Percentiles rank a stretch among this genome's conserved stretches.
phyloP scores from a whole-genome alignment of 495 filamentous ascomycete genomes.

The Penicillium pancosmium region DNA sequence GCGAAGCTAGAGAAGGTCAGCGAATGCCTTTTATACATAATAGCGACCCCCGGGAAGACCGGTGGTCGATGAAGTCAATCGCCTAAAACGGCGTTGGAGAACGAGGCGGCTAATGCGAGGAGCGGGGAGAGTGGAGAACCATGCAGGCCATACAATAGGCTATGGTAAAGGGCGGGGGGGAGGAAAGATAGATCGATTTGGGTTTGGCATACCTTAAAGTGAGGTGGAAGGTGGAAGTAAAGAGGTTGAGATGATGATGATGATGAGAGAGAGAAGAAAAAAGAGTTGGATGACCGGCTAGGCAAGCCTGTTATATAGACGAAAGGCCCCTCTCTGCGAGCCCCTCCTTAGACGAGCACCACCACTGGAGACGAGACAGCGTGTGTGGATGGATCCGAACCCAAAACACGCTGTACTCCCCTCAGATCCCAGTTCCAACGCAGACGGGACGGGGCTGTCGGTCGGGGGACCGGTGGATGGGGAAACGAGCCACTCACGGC shows the following conservation, averaged over 20 bases:
- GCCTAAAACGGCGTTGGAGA: slow-evolving; percentile 27
- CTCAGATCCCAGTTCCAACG: slow-evolving; percentile 10
- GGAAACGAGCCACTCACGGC: slow-evolving; percentile 19
- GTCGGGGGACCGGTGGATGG: slow-evolving; percentile 9
- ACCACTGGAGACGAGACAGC: background rate
- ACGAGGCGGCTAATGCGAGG: slow-evolving; percentile 9
- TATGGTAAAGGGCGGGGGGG: background rate
- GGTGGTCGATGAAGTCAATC: slow-evolving; percentile 23
- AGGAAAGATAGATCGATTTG: slow-evolving; percentile 3
- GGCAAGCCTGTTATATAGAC: slow-evolving; percentile 12
- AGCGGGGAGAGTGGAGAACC: slow-evolving; percentile 22
- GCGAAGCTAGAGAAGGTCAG: slow-evolving; percentile 22
- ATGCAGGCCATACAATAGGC: slow-evolving; percentile 11
- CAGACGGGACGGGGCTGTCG: background rate
- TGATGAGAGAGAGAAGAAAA: slow-evolving; percentile 8
- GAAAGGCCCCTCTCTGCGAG: slow-evolving; percentile 8
- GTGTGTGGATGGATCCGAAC: slow-evolving; percentile 19
- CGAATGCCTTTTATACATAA: slow-evolving; percentile 13
- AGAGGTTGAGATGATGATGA: slow-evolving; percentile 8
- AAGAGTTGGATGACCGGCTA: slow-evolving; percentile 4
- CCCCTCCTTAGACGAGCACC: background rate
- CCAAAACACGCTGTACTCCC: slow-evolving; percentile 20
- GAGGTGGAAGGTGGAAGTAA: slow-evolving; percentile 2
- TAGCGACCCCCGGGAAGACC: background rate
- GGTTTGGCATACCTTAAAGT: slow-evolving; percentile 9